phyloP scores from a whole-genome alignment of 768 basidiomycete species.

The Naganishia vishniacii region DNA sequence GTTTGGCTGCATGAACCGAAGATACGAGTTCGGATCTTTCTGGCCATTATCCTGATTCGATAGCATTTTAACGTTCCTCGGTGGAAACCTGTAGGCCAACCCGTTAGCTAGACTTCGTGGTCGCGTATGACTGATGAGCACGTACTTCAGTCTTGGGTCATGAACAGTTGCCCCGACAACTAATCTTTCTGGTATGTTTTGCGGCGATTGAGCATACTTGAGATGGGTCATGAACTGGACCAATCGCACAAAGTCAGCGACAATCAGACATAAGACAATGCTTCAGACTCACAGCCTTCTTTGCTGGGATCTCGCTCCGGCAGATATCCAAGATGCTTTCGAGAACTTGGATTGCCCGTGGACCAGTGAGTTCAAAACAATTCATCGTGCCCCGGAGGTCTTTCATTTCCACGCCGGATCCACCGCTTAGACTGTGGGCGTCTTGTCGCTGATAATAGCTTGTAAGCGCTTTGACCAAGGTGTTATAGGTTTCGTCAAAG shows the following conservation, averaged over 20 bases:
- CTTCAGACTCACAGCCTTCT: slow-evolving; percentile 50
- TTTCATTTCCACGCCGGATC: slow-evolving; percentile 2
- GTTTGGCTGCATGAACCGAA: slow-evolving; percentile 51
- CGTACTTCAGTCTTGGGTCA: slow-evolving; percentile 81
- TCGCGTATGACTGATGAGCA: slow-evolving; percentile 4
- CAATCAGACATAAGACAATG: neutral
- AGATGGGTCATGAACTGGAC: slow-evolving; percentile 66
- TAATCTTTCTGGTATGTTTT: slow-evolving; percentile 66
- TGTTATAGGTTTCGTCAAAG: slow-evolving; percentile 57
- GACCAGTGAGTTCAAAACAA: slow-evolving; percentile 84
- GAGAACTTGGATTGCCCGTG: slow-evolving; percentile 67
- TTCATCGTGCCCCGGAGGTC: slow-evolving; percentile 69
- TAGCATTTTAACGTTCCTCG: neutral
- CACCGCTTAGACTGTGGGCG: slow-evolving; percentile 24
- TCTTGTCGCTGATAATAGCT: slow-evolving; percentile 46
- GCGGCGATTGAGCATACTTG: slow-evolving; percentile 60
- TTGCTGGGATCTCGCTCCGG: slow-evolving; percentile 29
- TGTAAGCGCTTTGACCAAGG: slow-evolving; percentile 57
- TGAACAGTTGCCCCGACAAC: slow-evolving; percentile 70
- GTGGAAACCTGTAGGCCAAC: slow-evolving; percentile 58
- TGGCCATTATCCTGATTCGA: slow-evolving; percentile 11
- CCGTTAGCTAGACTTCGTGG: neutral
- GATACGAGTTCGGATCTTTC: slow-evolving; percentile 18
- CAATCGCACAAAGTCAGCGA: neutral
- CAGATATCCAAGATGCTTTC: slow-evolving; percentile 46